Conservation (phyloP, 129 eudicot species). For the Gnaphalium uliginosum region DNA sequence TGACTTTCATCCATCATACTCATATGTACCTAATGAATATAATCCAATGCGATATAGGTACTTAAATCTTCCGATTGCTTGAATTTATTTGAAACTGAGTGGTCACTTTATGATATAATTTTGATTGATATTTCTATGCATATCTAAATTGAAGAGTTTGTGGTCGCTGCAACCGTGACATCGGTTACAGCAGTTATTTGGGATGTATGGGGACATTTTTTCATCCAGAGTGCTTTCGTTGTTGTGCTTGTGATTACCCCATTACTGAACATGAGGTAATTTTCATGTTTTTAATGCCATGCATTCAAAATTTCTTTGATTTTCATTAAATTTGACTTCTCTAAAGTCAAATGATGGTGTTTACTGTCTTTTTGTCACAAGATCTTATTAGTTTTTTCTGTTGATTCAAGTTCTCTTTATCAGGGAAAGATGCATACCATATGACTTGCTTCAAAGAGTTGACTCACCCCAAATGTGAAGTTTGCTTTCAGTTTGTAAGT, state of each 20-base stretch:
- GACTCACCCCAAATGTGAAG: conserved; percentile 97
- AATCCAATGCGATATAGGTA: conserved; percentile 64
- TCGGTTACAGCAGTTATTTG: conserved; percentile 70
- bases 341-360: conserved; percentile 1
- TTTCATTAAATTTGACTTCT: not conserved
- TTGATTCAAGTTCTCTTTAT: conserved; percentile 91
- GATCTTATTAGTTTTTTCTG: conserved; percentile 54
- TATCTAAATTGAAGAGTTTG: conserved; percentile 58
- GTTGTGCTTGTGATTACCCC: conserved; percentile 77
- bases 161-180: conserved; percentile 84
- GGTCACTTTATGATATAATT: conserved; percentile 4
- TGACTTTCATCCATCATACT: conserved; percentile 53
- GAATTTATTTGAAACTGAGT: conserved; percentile 1
- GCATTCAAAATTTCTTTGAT: conserved; percentile 18
- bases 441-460: conserved; percentile 91
- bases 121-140: conserved; percentile 23
- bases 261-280: conserved; percentile 90
- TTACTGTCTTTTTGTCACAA: conserved; percentile 7
- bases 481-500: conserved; percentile 93
- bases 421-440: conserved; percentile 84
- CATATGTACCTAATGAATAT: conserved; percentile 54
- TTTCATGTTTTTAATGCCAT: not conserved
- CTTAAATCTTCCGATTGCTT: not conserved
- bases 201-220: conserved; percentile 92
- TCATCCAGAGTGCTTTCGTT: conserved; percentile 88